Conservation (phyloP, 441 rosid genomes). For the Omphalea diandra region DNA sequence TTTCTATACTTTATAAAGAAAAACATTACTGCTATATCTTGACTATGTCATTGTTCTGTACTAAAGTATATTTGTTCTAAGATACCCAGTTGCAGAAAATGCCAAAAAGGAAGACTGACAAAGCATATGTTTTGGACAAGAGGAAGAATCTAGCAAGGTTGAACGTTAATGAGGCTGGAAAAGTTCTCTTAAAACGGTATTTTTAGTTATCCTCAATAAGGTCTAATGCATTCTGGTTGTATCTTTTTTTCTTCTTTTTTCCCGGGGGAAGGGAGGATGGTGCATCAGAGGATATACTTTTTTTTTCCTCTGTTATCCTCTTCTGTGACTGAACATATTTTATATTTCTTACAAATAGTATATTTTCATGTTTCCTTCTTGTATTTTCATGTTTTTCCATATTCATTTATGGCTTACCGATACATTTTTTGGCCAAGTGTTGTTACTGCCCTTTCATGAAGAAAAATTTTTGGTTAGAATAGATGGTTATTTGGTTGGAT, state of each 20-base stretch:
- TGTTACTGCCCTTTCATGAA: background rate
- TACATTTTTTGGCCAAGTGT: background rate
- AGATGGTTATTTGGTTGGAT: background rate
- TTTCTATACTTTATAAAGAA: background rate
- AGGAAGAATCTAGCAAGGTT: conserved; percentile 84
- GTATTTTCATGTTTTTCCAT: background rate
- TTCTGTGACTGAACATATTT: background rate
- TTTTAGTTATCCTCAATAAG: background rate
- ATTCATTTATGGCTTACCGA: background rate
- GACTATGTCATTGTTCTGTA: background rate
- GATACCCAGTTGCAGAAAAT: conserved; percentile 98
- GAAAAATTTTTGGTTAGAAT: background rate
- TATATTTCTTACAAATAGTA: background rate
- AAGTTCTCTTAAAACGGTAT: conserved; percentile 81
- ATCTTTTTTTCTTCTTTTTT: background rate
- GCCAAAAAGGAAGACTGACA: conserved; percentile 94
- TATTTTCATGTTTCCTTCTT: background rate
- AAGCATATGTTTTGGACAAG: conserved; percentile 86
- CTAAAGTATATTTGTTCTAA: conserved; percentile 44
- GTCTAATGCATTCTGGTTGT: background rate
- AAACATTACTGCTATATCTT: background rate
- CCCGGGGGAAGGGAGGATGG: background rate
- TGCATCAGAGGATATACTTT: background rate
- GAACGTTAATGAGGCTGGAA: conserved; percentile 71
- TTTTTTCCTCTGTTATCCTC: background rate